phyloP scores from a whole-genome alignment of 495 filamentous ascomycete genomes.

The Penicillium mononematosum region DNA sequence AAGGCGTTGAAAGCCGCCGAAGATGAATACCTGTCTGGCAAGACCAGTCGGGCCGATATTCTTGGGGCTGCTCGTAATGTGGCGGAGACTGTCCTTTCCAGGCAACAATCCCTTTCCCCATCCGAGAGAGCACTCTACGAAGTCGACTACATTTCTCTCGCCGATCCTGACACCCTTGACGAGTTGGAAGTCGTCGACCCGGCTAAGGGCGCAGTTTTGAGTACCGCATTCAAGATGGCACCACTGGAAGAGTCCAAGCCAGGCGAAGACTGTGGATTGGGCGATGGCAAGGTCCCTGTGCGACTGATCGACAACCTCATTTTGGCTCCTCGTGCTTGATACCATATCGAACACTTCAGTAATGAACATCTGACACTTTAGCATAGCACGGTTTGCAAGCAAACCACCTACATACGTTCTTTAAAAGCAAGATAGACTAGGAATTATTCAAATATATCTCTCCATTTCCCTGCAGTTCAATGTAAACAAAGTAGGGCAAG shows the following conservation, averaged over 20 bases:
- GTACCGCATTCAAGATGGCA: slow-evolving; percentile 86
- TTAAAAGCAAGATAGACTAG: not conserved
- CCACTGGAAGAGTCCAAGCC: slow-evolving; percentile 66
- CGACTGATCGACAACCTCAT: slow-evolving; percentile 94
- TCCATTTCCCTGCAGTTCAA: slow-evolving; percentile 2
- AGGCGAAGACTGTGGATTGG: slow-evolving; percentile 68
- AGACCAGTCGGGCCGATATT: slow-evolving; percentile 58
- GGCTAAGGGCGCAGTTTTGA: slow-evolving; percentile 73
- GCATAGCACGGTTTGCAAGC: not conserved
- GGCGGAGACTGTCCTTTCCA: slow-evolving; percentile 46
- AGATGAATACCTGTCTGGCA: slow-evolving; percentile 58
- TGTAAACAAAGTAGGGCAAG: slow-evolving; percentile 42
- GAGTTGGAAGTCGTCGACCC: slow-evolving; percentile 70
- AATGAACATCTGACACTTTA: not conserved
- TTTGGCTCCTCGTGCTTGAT: slow-evolving; percentile 47
- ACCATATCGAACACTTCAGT: not conserved
- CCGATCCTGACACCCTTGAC: slow-evolving; percentile 75
- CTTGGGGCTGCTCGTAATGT: slow-evolving; percentile 63
- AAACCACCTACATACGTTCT: not conserved
- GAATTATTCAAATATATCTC: slow-evolving; percentile 13
- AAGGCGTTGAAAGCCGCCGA: slow-evolving; percentile 70
- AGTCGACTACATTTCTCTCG: slow-evolving; percentile 86
- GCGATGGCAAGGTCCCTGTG: slow-evolving; percentile 69
- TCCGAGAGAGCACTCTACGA: slow-evolving; percentile 68
- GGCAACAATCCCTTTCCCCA: slow-evolving; percentile 62